Conservation (phyloP, 2,329 filamentous ascomycete species). For the Fusarium sterilihyphosum region DNA sequence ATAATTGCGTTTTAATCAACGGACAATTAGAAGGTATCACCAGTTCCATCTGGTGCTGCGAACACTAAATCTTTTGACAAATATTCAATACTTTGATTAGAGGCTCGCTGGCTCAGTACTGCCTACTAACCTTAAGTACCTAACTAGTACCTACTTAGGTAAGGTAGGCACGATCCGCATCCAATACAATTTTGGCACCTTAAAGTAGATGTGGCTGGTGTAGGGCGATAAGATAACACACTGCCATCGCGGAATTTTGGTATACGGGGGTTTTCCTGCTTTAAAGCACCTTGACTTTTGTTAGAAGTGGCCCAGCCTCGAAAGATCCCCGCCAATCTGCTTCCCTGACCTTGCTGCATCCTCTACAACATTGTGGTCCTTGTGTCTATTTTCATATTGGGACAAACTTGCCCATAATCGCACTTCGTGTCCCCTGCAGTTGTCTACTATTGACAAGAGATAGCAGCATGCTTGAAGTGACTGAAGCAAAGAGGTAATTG, state of each 20-base stretch:
- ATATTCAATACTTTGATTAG: not conserved
- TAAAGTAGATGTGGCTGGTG: not conserved
- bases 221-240: constrained; percentile 43
- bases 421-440: not conserved
- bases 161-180: not conserved
- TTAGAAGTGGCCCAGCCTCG: constrained; percentile 23
- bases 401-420: not conserved
- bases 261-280: constrained; percentile 1
- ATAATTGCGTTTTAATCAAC: too few relatives aligned
- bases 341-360: not conserved
- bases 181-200: not conserved
- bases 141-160: not conserved
- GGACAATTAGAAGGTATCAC: not conserved
- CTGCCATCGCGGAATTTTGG: constrained; percentile 28
- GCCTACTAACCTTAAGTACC: not conserved
- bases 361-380: not conserved
- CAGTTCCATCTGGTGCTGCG: not conserved
- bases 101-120: not conserved
- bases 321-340: not conserved
- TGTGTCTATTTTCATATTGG: not conserved
- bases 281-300: constrained; percentile 7
- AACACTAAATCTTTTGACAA: not conserved
- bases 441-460: not conserved
- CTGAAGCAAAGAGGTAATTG: constrained; percentile 47
- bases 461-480: constrained; percentile 44